phyloP scores from a whole-genome alignment of 179 eudicot genomes.

The Heliamphora ciliata region DNA sequence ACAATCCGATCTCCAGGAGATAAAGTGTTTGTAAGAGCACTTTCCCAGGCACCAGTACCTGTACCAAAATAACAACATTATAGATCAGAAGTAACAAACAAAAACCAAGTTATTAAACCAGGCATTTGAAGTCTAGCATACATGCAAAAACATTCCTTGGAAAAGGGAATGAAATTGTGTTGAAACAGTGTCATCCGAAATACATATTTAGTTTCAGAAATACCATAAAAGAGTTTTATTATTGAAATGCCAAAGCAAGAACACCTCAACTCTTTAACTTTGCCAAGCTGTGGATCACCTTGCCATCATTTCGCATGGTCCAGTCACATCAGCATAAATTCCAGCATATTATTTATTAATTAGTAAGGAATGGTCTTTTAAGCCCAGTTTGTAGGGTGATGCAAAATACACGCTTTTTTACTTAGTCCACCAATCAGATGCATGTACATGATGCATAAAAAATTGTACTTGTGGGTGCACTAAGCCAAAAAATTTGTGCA shows the following conservation, averaged over 20 bases:
- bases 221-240: background rate
- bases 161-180: background rate
- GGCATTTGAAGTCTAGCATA: background rate
- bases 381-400: background rate
- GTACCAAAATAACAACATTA: conserved; percentile 8
- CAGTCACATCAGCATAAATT: background rate
- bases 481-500: no score
- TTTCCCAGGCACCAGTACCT: conserved; percentile 99
- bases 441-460: no score
- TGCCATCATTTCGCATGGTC: background rate
- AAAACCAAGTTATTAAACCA: background rate
- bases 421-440: no score
- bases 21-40: conserved; percentile 95
- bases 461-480: no score
- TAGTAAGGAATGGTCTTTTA: background rate
- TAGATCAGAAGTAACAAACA: background rate
- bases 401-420: no score
- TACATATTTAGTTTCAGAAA: background rate
- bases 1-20: conserved; percentile 85
- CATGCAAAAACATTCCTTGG: background rate
- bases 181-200: background rate
- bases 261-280: no score
- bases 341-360: background rate
- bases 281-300: background rate
- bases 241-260: no score